These are phyloP conservation scores for Beauveria brongniartii DNA, from an alignment of 2,329 filamentous ascomycete genomes.

Conservation along the genomic window DNA sequence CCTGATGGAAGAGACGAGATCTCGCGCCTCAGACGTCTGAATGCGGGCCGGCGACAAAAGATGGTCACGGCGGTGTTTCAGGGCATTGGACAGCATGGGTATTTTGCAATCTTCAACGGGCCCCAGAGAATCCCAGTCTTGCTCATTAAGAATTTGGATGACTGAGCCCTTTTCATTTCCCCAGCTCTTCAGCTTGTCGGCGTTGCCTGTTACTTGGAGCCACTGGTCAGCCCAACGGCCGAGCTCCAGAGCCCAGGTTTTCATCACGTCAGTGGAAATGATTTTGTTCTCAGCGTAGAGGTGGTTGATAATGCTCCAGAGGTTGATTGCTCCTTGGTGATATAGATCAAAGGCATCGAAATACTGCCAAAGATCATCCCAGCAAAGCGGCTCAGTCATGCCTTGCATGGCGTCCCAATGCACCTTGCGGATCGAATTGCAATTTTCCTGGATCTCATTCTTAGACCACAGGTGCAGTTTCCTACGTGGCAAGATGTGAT, in stretches of 20 bases:
- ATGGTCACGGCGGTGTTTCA: constrained; percentile 23
- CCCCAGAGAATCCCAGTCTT: constrained; percentile 23
- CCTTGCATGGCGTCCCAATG: constrained; percentile 28
- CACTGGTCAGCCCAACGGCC: constrained; percentile 31
- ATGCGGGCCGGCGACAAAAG: constrained; percentile 16
- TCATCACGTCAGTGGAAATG: constrained; percentile 21
- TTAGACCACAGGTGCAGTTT: constrained; percentile 30
- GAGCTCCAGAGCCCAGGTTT: constrained; percentile 20
- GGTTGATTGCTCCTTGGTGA: constrained; percentile 37
- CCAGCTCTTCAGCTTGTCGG: constrained; percentile 25
- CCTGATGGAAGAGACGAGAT: constrained; percentile 20
- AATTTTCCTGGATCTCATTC: constrained; percentile 29
- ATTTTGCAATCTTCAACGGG: constrained; percentile 22
- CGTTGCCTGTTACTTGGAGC: constrained; percentile 23
- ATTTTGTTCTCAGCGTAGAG: constrained; percentile 32
- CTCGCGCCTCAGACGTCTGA: constrained; percentile 16
- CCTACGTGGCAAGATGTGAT: constrained; percentile 21
- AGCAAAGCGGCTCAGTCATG: constrained; percentile 24
- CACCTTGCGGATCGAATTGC: constrained; percentile 30
- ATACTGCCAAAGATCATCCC: constrained; percentile 37
- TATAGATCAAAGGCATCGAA: constrained; percentile 43
- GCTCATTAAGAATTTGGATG: constrained; percentile 19
- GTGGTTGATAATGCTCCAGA: constrained; percentile 37
- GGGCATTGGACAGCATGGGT: constrained; percentile 24
- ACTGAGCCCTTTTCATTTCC: constrained; percentile 19